Conservation (phyloP, 1,139 yeast genomes). For the Geotrichum carabidarum region DNA sequence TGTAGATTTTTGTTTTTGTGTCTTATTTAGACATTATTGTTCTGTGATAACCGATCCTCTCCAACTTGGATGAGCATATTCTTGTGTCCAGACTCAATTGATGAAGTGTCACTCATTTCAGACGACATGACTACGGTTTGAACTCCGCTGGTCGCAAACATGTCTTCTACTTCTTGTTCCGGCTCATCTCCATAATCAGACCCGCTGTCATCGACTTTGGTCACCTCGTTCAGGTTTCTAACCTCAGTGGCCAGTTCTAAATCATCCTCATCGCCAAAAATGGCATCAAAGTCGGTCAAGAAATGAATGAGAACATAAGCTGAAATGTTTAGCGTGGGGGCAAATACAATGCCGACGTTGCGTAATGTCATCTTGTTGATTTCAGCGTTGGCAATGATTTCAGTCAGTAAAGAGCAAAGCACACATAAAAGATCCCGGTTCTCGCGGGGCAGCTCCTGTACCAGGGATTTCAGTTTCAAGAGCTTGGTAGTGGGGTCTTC, state of each 20-base stretch:
- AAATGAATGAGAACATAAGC: conserved; percentile 60
- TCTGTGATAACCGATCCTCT: no score
- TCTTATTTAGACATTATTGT: no score
- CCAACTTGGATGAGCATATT: no score
- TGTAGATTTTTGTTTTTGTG: no score
- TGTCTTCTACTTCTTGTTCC: not conserved
- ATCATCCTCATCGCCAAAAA: conserved; percentile 48
- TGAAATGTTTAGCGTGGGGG: conserved; percentile 75
- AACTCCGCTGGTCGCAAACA: no score
- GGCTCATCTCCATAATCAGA: not conserved
- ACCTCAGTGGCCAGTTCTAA: not conserved
- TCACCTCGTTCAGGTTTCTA: not conserved
- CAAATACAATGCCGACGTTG: conserved; percentile 76
- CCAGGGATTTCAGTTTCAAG: conserved; percentile 34
- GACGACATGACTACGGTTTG: no score
- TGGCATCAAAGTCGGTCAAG: conserved; percentile 58
- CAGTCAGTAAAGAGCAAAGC: conserved; percentile 60
- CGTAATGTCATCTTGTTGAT: conserved; percentile 78
- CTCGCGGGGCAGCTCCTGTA: conserved; percentile 43
- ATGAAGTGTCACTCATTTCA: no score
- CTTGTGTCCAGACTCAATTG: no score
- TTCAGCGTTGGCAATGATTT: conserved; percentile 58
- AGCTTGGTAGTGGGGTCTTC: conserved; percentile 36
- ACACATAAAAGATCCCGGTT: conserved; percentile 60
- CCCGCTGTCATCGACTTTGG: not conserved